Base-by-base conservation (phyloP, 1,139 yeast species). In the Hyphopichia burtonii region DNA sequence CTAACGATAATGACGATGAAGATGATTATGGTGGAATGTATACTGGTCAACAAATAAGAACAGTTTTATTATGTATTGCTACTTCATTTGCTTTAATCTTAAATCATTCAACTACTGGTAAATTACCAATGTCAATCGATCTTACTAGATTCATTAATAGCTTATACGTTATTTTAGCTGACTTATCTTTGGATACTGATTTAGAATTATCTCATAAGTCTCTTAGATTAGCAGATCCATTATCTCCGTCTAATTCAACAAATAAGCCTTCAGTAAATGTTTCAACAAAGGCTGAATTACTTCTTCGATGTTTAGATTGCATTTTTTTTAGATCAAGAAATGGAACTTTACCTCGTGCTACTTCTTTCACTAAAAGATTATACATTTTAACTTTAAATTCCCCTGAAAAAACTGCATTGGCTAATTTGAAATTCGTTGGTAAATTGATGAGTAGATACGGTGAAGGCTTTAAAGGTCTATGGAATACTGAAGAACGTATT, bases 391-490 rank as follows among this genome's bases (percentile, higher is more conserved):
- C 81, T 41, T 70, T 86, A 40, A 88, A 90, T 44, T 74, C 90
- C 16, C 98, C 98, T 2, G 99, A 93, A 60, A 89, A 88, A 63
- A 83, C 97, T 0, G 69, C 89, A 0, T 71, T 88, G 52, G 96
- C 96, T 0, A 63, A 82, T 0, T 67, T 90, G 41, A 86, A 86
- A 56, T 85, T 91, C 48, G 58, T 90, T 38, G 94, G 89, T 30
- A 87, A 88, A 54, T 70, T 93, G 49, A 74, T 80, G 59, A 80
- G 80, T 40, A 77, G 87, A 58, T 82, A 81, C 54, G 76, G 72
- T 28, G 83, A 85, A 36, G 83, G 82, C 41, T 66, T 89, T 38
- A 77, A 81, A 41, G 87, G 94, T 0, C 70, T 91, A 42, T 90
- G 85, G 68, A 81, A 88, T 31, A 87, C 96, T 1, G 96, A 90